A percentile compares a stretch with the other conserved stretches of the same genome.
Conservation (phyloP, 208 protist species). For the Wallacemonas sp. region DNA sequence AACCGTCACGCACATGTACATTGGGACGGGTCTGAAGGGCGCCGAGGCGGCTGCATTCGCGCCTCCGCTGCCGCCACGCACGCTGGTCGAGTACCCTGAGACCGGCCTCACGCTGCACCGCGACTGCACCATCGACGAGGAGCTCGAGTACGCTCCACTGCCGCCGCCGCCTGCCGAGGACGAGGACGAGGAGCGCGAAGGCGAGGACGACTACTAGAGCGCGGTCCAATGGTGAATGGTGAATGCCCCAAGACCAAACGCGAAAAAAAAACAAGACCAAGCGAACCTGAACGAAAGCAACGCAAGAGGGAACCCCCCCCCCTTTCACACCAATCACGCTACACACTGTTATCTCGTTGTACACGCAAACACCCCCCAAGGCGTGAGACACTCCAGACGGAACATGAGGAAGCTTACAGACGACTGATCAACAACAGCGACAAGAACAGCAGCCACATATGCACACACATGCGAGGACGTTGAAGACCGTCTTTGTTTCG, state of each 20-base stretch:
- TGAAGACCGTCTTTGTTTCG: not conserved
- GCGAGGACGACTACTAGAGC: constrained; percentile 40
- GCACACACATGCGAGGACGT: too few relatives aligned
- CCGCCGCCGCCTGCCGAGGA: constrained; percentile 47
- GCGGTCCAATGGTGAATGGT: not conserved
- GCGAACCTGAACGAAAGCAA: too few relatives aligned
- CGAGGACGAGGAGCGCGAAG: constrained; percentile 76
- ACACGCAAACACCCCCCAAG: too few relatives aligned
- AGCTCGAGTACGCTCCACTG: constrained; percentile 81
- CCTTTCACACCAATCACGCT: too few relatives aligned
- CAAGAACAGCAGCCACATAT: too few relatives aligned
- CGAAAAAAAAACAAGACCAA: constrained; percentile 12
- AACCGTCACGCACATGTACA: constrained; percentile 76
- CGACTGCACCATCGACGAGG: constrained; percentile 87
- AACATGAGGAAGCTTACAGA: too few relatives aligned
- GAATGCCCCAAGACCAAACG: not conserved
- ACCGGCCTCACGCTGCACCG: constrained; percentile 69
- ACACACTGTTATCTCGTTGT: too few relatives aligned
- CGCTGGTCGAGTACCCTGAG: constrained; percentile 75
- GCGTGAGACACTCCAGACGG: too few relatives aligned
- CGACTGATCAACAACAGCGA: too few relatives aligned
- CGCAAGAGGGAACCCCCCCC: too few relatives aligned
- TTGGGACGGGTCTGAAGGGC: constrained; percentile 85
- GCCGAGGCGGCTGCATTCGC: constrained; percentile 58
- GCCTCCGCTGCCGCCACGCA: constrained; percentile 71